Conservation (phyloP, 352 stramenopile species). For the Saprolegnia parasitica region DNA sequence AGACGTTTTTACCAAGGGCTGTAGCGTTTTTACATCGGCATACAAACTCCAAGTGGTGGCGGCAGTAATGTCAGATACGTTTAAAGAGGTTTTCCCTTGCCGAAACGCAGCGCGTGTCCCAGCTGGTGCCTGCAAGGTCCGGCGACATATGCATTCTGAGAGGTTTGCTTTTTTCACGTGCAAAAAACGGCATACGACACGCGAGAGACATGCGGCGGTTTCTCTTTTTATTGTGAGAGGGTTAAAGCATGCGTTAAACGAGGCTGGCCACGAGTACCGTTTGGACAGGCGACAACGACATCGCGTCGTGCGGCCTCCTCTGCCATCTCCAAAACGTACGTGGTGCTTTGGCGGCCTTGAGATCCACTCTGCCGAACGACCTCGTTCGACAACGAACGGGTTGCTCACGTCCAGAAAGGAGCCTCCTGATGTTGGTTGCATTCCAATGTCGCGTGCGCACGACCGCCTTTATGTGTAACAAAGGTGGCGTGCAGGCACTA, state of each 20-base stretch:
- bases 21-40: conserved; percentile 15
- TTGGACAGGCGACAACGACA: too few relatives aligned
- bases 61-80: conserved; percentile 1
- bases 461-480: not conserved
- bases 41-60: not conserved
- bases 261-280: too few relatives aligned
- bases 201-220: not conserved
- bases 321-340: too few relatives aligned
- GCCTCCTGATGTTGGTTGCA: not conserved
- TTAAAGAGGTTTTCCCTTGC: not conserved
- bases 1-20: conserved; percentile 18
- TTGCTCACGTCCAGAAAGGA: too few relatives aligned
- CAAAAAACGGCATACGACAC: not conserved
- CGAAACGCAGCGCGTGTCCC: not conserved
- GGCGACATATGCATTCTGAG: conserved; percentile 10
- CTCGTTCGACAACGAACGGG: too few relatives aligned
- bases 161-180: conserved; percentile 7
- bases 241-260: too few relatives aligned
- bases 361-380: too few relatives aligned
- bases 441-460: conserved; percentile 1
- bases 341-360: too few relatives aligned
- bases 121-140: conserved; percentile 15
- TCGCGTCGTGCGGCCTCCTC: too few relatives aligned
- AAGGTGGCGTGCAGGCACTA: too few relatives aligned
- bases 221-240: too few relatives aligned